Evolutionary conservation across 768 basidiomycete genomes (phyloP).

Genomic region (Omphalotus guepiniiformis): DNA sequence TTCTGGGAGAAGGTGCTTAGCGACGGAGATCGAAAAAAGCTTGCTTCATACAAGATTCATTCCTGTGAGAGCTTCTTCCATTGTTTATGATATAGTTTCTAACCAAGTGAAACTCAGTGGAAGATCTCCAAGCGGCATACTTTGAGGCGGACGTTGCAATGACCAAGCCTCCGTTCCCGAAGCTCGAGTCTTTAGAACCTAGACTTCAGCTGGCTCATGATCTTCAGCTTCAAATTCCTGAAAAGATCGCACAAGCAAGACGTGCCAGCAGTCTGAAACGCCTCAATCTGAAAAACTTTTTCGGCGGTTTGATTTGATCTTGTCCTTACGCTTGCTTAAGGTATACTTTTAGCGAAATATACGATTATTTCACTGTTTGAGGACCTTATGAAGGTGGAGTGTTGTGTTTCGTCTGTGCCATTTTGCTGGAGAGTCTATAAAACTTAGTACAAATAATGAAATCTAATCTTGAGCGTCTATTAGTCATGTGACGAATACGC

Average conservation of each 20-base stretch:
- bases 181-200: slow-evolving; percentile 1
- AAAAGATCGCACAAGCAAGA: slow-evolving; percentile 5
- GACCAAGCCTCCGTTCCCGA: slow-evolving; percentile 7
- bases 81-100: neutral
- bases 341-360: too few species aligned
- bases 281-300: slow-evolving; percentile 8
- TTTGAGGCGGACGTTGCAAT: slow-evolving; percentile 8
- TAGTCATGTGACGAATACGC: too few species aligned
- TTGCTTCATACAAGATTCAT: neutral
- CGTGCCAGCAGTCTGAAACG: slow-evolving; percentile 3
- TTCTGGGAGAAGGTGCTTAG: slow-evolving; percentile 7
- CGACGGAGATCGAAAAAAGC: slow-evolving; percentile 2
- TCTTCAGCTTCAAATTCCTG: slow-evolving; percentile 6
- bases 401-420: too few species aligned
- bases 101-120: neutral
- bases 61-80: neutral
- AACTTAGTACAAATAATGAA: too few species aligned
- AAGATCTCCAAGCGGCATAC: slow-evolving; percentile 8
- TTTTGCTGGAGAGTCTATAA: too few species aligned
- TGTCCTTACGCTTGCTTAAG: too few species aligned
- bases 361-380: too few species aligned
- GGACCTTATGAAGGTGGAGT: too few species aligned
- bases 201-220: slow-evolving; percentile 4
- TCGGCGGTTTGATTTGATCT: slow-evolving; percentile 5
- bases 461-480: too few species aligned